Percentiles rank a stretch among this genome's conserved stretches.
phyloP scores from a whole-genome alignment of 768 basidiomycete species.

The Amanita molliuscula region DNA sequence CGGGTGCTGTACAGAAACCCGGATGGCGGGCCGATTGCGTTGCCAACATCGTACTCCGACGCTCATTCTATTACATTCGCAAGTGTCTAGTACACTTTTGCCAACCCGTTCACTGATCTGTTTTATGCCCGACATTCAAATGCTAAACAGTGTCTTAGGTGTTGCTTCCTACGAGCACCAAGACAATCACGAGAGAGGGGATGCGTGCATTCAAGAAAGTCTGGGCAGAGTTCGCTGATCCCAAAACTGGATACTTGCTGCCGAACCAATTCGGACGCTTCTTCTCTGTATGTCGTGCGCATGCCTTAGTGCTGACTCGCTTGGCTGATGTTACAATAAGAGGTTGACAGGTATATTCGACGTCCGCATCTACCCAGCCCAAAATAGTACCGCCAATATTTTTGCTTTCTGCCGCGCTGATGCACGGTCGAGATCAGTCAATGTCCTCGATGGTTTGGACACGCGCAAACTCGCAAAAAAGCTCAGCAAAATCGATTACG shows the following conservation, averaged over 20 bases:
- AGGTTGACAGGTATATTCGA: constrained; percentile 82
- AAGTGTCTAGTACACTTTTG: constrained; percentile 73
- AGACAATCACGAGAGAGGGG: constrained; percentile 77
- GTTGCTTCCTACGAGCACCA: constrained; percentile 89
- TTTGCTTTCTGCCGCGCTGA: constrained; percentile 35
- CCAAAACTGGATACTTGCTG: constrained; percentile 70
- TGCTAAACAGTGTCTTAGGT: constrained; percentile 29
- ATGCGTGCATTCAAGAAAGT: constrained; percentile 93
- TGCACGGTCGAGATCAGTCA: constrained; percentile 20
- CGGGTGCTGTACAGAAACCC: no score
- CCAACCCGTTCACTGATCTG: constrained; percentile 89
- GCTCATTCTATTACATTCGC: constrained; percentile 10
- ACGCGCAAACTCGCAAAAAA: constrained; percentile 46
- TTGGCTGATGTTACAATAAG: constrained; percentile 25
- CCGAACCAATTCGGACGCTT: constrained; percentile 65
- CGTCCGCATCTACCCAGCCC: constrained; percentile 70
- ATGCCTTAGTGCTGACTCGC: background rate
- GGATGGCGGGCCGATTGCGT: no score
- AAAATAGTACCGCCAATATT: constrained; percentile 55
- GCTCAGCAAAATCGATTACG: constrained; percentile 57
- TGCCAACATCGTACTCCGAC: no score
- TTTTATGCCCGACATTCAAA: background rate
- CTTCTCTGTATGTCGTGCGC: constrained; percentile 55
- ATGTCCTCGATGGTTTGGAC: constrained; percentile 46
- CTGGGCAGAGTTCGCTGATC: constrained; percentile 80